Conservation (phyloP, 768 basidiomycete genomes). For the Mycena maculata region DNA sequence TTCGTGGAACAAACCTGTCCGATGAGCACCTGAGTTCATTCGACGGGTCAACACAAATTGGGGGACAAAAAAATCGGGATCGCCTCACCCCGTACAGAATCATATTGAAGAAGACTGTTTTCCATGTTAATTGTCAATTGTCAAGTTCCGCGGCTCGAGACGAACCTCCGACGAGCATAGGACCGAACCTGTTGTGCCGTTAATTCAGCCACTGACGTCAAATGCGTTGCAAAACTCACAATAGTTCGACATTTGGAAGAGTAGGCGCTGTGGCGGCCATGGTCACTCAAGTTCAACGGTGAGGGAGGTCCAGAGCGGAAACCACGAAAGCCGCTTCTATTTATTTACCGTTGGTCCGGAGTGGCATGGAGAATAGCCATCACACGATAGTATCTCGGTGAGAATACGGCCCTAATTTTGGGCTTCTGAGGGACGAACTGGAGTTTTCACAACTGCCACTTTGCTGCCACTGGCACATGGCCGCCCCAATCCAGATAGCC, state of each 20-base stretch:
- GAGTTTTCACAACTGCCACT: background rate
- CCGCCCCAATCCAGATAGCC: slow-evolving; percentile 2
- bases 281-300: background rate
- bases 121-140: background rate
- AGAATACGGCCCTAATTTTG: background rate
- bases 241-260: slow-evolving; percentile 44
- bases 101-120: slow-evolving; percentile 50
- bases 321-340: background rate
- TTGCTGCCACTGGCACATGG: slow-evolving; percentile 1
- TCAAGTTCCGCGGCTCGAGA: slow-evolving; percentile 44
- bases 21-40: slow-evolving; percentile 45
- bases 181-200: slow-evolving; percentile 50
- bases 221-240: slow-evolving; percentile 37
- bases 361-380: background rate
- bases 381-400: background rate
- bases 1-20: slow-evolving; percentile 45
- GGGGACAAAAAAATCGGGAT: background rate
- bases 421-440: background rate
- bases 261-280: slow-evolving; percentile 22
- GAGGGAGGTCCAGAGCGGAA: background rate
- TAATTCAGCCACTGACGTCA: slow-evolving; percentile 9
- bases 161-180: slow-evolving; percentile 58
- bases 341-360: background rate
- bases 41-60: slow-evolving; percentile 5
- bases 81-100: slow-evolving; percentile 58